These are phyloP conservation scores for Fusarium sp. DNA, from an alignment of 2,329 filamentous ascomycete species.

Conservation along the genomic window DNA sequence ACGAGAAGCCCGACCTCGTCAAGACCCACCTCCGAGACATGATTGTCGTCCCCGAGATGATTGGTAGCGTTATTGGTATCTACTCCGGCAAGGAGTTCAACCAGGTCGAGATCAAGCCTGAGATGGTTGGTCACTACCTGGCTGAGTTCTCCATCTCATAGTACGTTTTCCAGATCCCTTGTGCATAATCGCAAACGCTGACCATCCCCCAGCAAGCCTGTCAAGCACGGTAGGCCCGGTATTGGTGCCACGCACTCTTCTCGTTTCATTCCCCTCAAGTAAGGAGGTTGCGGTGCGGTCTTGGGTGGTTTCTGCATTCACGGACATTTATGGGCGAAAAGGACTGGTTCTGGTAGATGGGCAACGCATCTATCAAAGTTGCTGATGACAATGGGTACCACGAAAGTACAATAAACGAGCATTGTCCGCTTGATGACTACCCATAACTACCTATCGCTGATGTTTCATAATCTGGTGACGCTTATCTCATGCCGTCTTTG, in stretches of 20 bases:
- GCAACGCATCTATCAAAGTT: conserved; percentile 55
- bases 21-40: conserved; percentile 99
- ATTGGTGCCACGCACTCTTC: conserved; percentile 99
- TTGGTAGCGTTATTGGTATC: conserved; percentile 96
- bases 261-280: conserved; percentile 99
- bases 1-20: conserved; percentile 99
- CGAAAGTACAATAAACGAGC: conserved; percentile 55
- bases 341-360: conserved; percentile 63
- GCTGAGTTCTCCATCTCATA: conserved; percentile 99
- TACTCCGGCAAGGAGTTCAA: conserved; percentile 99
- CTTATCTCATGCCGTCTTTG: neutral
- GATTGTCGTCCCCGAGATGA: conserved; percentile 99
- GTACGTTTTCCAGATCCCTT: conserved; percentile 65
- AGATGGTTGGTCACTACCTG: conserved; percentile 99
- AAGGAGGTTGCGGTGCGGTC: conserved; percentile 67
- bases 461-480: conserved; percentile 16
- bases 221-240: conserved; percentile 99
- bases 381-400: conserved; percentile 56
- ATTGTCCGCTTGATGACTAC: conserved; percentile 49
- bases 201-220: conserved; percentile 80
- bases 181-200: conserved; percentile 49
- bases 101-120: conserved; percentile 99
- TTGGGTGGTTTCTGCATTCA: conserved; percentile 65
- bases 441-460: conserved; percentile 29
- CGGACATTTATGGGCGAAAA: conserved; percentile 64